A percentile compares a stretch with the other conserved stretches of the same genome.
These are phyloP conservation scores for Epichloe sylvatica DNA, from an alignment of 2,329 filamentous ascomycete species.

Conservation along the genomic window DNA sequence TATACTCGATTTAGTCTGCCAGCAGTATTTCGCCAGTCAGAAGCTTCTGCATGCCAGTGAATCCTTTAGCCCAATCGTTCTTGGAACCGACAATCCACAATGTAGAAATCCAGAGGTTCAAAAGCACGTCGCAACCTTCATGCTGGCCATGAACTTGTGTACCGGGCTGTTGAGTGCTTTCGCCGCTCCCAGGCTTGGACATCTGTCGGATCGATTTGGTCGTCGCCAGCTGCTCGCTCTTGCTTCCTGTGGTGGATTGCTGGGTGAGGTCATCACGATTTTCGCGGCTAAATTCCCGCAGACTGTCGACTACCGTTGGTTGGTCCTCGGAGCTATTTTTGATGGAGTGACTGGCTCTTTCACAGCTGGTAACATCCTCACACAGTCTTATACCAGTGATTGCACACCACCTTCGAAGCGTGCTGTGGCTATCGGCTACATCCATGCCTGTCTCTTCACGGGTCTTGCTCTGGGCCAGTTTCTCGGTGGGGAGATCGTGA, in stretches of 20 bases:
- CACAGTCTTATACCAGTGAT: constrained; percentile 79
- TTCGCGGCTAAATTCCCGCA: constrained; percentile 64
- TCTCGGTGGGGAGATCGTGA: constrained; percentile 65
- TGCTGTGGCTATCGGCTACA: constrained; percentile 73
- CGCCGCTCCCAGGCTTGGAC: constrained; percentile 67
- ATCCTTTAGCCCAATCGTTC: constrained; percentile 34
- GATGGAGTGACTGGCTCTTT: constrained; percentile 86
- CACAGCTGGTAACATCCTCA: constrained; percentile 61
- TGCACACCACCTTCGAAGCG: constrained; percentile 70
- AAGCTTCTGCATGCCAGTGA: constrained; percentile 41
- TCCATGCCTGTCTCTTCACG: constrained; percentile 76
- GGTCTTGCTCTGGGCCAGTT: constrained; percentile 83
- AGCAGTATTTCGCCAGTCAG: constrained; percentile 63
- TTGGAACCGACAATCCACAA: constrained; percentile 59
- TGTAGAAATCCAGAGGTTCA: constrained; percentile 72
- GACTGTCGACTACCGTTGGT: constrained; percentile 58
- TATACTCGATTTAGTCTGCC: constrained; percentile 71
- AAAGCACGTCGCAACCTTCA: constrained; percentile 61
- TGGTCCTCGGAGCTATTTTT: constrained; percentile 61
- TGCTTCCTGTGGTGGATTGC: constrained; percentile 58
- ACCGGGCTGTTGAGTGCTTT: constrained; percentile 68
- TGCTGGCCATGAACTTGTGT: constrained; percentile 59
- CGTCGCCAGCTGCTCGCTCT: constrained; percentile 61
- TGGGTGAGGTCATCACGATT: constrained; percentile 64
- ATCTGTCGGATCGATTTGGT: constrained; percentile 76